Percentiles rank a stretch among this genome's conserved stretches.
Conservation (phyloP, 139 green algal species). For the Chlorella sp. region DNA sequence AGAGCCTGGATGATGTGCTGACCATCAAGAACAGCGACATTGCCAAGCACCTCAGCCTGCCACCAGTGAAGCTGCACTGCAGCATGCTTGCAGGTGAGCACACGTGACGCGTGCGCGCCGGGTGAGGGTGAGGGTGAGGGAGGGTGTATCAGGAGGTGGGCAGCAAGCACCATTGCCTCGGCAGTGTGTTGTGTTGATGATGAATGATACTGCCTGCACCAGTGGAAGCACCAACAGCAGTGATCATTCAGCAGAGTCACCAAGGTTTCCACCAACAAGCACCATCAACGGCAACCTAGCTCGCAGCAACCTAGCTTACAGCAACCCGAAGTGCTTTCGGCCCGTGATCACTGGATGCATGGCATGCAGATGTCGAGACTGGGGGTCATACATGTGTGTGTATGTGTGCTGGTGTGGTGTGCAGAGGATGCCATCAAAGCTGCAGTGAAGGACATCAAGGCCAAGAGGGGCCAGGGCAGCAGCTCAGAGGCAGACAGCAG, state of each 20-base stretch:
- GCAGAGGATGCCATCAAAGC: conserved; percentile 83
- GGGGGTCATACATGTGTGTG: neutral
- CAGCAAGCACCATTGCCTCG: no score
- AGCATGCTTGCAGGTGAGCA: conserved; percentile 95
- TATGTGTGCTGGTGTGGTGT: neutral
- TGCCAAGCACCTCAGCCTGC: conserved; percentile 93
- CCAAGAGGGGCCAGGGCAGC: conserved; percentile 47
- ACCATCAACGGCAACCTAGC: no score
- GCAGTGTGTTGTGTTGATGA: neutral
- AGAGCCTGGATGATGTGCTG: conserved; percentile 77
- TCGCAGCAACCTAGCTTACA: no score
- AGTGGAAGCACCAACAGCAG: no score
- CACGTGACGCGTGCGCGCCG: conserved; percentile 74
- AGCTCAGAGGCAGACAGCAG: neutral
- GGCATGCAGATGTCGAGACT: neutral
- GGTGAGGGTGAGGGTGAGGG: conserved; percentile 6
- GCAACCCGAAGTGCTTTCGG: neutral
- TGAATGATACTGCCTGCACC: no score
- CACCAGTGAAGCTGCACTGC: conserved; percentile 99
- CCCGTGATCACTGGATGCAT: neutral
- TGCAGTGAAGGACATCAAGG: conserved; percentile 88
- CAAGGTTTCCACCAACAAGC: no score
- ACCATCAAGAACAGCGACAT: conserved; percentile 95
- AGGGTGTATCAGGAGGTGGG: no score
- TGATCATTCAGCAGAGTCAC: no score